Conservation (phyloP, 2,329 filamentous ascomycete genomes). For the Diplodia corticola region DNA sequence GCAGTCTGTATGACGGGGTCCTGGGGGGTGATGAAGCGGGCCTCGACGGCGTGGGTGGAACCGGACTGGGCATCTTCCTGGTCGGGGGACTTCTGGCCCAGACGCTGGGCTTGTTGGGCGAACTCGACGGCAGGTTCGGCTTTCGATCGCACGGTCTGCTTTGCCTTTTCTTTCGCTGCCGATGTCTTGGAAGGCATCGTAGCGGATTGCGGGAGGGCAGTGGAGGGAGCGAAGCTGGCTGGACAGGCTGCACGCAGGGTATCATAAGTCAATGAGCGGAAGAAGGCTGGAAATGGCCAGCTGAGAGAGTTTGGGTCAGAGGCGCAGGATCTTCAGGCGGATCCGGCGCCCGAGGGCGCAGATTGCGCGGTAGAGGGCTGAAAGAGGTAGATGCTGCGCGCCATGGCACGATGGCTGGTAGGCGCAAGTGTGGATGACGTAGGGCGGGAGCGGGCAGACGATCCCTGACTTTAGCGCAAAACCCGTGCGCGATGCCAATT, state of each 20-base stretch:
- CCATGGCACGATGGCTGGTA: not conserved
- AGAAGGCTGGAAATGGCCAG: not conserved
- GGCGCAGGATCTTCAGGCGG: not conserved
- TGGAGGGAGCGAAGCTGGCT: not conserved
- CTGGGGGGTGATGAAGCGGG: constrained; percentile 63
- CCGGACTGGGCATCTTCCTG: constrained; percentile 46
- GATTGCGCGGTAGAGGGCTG: not conserved
- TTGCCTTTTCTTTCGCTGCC: constrained; percentile 25
- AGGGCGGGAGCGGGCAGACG: not conserved
- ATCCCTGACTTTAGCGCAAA: not conserved
- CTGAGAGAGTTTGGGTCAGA: not conserved
- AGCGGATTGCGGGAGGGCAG: not conserved
- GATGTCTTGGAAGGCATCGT: constrained; percentile 14
- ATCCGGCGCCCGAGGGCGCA: not conserved
- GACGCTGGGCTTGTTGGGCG: constrained; percentile 57
- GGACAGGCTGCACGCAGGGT: not conserved
- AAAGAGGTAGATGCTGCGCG: not conserved
- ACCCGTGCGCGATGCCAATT: not conserved
- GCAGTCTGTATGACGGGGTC: constrained; percentile 71
- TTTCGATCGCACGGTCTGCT: constrained; percentile 28
- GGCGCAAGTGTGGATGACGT: not conserved
- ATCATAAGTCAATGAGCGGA: not conserved
- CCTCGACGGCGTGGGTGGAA: constrained; percentile 60
- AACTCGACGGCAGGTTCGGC: constrained; percentile 55
- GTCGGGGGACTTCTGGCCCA: constrained; percentile 43